Base-by-base conservation (phyloP, 805 yeast species). In the Metschnikowia hibisci region DNA sequence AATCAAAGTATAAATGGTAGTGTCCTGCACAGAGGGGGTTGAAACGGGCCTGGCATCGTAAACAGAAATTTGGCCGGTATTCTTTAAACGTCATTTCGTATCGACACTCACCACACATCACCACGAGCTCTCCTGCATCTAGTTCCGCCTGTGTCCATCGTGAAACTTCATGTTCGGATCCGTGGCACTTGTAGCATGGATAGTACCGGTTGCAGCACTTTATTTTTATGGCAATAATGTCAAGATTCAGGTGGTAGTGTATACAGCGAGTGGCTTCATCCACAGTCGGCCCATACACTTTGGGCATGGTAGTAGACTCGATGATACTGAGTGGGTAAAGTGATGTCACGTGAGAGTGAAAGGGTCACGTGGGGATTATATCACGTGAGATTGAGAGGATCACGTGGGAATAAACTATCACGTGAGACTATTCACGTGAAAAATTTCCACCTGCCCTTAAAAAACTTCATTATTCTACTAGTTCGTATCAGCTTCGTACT, bases 121-220 rank as follows among this genome's bases (percentile, higher is more conserved):
- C 48, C 27, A 66, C 68, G 30, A 15, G 35, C 23, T 42, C 48
- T 3, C 37, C 43, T 43, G 43, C 29, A 2, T 30, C 43, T 7
- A 56, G 36, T 7, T 50, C 51, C 6, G 7, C 7, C 12, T 13
- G 31, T 25, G 33, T 11, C 55, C 57, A 61, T 31, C 53, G 51
- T 14, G 23, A 35, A 2, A 44, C 29, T 9, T 35, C 40, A 32
- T 55, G 62, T 25, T 32, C 39, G 26, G 52, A 55, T 15, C 48
- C 47, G 46, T 70, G 75, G 52, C 75, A 70, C 48, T 66, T 45
- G 51, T 53, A 65, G 52, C 75, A 70, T 3, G 74, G 72, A 46
- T 56, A 70, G 44, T 61, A 70, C 12, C 41, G 37, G 4, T 44
- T 48, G 46, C 75, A 70, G 53, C 75, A 70, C 45, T 57, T 56